Percentiles rank a stretch among this genome's conserved stretches.
These are phyloP conservation scores for Aspergillus brasiliensis DNA, from an alignment of 2,329 filamentous ascomycete genomes.

Conservation along the genomic window DNA sequence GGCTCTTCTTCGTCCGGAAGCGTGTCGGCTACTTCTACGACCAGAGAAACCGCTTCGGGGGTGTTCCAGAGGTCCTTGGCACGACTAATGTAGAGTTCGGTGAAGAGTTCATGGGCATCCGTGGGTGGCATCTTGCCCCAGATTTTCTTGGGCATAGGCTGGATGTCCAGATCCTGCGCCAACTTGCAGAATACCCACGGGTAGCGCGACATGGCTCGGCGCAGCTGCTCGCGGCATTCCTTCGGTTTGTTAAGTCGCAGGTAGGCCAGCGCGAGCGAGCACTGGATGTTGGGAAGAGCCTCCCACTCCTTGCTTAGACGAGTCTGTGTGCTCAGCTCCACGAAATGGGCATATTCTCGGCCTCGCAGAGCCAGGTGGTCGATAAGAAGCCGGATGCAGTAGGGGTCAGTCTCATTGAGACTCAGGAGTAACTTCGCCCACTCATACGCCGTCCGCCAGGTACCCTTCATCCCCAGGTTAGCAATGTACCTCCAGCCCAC, in stretches of 20 bases:
- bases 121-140: conserved; percentile 77
- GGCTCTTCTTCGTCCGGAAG: conserved; percentile 47
- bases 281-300: conserved; percentile 69
- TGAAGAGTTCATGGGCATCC: conserved; percentile 67
- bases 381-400: conserved; percentile 76
- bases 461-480: conserved; percentile 85
- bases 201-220: conserved; percentile 67
- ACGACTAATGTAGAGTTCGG: conserved; percentile 73
- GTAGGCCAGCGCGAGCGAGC: conserved; percentile 75
- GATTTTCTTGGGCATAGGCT: conserved; percentile 72
- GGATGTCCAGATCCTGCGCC: conserved; percentile 77
- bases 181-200: conserved; percentile 85
- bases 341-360: conserved; percentile 72
- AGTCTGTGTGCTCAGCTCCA: conserved; percentile 64
- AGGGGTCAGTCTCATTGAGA: conserved; percentile 77
- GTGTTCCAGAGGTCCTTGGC: conserved; percentile 87
- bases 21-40: conserved; percentile 68
- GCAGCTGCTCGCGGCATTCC: conserved; percentile 66
- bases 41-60: conserved; percentile 66
- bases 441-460: conserved; percentile 88
- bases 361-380: conserved; percentile 84
- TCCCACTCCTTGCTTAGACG: conserved; percentile 54
- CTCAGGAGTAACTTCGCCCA: conserved; percentile 86
- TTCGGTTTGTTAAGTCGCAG: conserved; percentile 68
- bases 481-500: conserved; percentile 86